Percentiles rank a stretch among this genome's conserved stretches.
These are phyloP conservation scores for Mortierella sp. DNA, from an alignment of 371 early-diverging fungal genomes.

Conservation along the genomic window DNA sequence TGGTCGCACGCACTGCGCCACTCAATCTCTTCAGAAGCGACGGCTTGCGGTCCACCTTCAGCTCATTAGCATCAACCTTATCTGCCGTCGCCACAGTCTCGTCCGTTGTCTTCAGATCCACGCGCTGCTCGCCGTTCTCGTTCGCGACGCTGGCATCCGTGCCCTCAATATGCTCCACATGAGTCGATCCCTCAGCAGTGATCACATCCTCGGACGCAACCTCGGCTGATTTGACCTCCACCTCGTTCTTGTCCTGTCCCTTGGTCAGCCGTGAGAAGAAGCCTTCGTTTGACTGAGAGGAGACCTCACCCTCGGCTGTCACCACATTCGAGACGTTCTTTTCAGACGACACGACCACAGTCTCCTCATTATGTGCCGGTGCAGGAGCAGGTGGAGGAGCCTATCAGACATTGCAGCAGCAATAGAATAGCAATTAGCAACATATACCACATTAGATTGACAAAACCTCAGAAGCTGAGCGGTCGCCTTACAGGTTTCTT, in stretches of 20 bases:
- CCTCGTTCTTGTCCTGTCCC: constrained; percentile 51
- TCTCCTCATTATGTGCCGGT: constrained; percentile 38
- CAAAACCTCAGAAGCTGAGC: background rate
- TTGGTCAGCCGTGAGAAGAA: constrained; percentile 52
- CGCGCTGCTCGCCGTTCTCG: constrained; percentile 31
- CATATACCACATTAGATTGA: no score
- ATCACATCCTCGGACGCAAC: constrained; percentile 38
- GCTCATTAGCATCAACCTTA: constrained; percentile 6
- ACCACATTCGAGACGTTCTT: constrained; percentile 47
- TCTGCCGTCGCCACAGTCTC: constrained; percentile 42
- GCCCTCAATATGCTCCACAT: constrained; percentile 39
- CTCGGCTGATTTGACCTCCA: constrained; percentile 52
- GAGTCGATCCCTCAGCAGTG: constrained; percentile 41
- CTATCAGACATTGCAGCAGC: constrained; percentile 3
- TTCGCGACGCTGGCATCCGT: constrained; percentile 44
- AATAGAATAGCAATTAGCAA: background rate
- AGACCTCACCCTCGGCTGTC: constrained; percentile 37
- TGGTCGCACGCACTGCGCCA: constrained; percentile 37
- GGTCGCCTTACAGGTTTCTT: constrained; percentile 55
- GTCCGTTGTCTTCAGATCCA: constrained; percentile 47
- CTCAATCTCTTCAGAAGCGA: constrained; percentile 46
- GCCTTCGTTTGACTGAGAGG: constrained; percentile 35
- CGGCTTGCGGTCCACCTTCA: constrained; percentile 50
- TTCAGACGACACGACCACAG: constrained; percentile 48
- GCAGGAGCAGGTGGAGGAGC: constrained; percentile 38